A percentile compares a stretch with the other conserved stretches of the same genome.
These are phyloP conservation scores for Ceratobasidium sp. DNA, from an alignment of 1,284 basidiomycete genomes.

Conservation along the genomic window DNA sequence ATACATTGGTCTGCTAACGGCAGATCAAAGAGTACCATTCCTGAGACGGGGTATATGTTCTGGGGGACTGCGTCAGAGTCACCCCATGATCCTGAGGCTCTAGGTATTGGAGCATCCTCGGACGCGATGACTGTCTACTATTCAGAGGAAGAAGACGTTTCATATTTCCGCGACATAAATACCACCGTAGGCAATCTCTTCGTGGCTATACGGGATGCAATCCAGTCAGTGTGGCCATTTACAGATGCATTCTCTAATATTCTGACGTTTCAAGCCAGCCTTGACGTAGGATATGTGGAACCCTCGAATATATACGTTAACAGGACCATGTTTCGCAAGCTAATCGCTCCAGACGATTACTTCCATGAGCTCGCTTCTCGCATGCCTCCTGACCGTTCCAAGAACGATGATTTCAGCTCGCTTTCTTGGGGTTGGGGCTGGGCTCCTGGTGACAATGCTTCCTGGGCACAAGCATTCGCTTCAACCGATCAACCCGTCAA, in stretches of 20 bases:
- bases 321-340: conserved; percentile 17
- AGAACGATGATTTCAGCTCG: background rate
- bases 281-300: conserved; percentile 16
- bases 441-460: background rate
- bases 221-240: conserved; percentile 6
- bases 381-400: background rate
- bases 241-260: background rate
- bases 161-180: too few species aligned
- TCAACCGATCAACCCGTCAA: conserved; percentile 8
- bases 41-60: background rate
- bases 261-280: background rate
- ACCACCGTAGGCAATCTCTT: too few species aligned
- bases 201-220: conserved; percentile 24
- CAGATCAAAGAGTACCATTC: background rate
- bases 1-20: too few species aligned
- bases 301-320: conserved; percentile 29
- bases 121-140: too few species aligned
- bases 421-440: conserved; percentile 28
- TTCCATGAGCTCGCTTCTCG: background rate
- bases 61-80: background rate
- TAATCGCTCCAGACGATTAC: conserved; percentile 5
- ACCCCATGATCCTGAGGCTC: too few species aligned
- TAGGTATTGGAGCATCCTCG: too few species aligned
- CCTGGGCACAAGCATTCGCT: conserved; percentile 33
- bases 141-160: too few species aligned